Base-by-base conservation (phyloP, 1,284 basidiomycete species). In the Ganoderma meredithae region DNA sequence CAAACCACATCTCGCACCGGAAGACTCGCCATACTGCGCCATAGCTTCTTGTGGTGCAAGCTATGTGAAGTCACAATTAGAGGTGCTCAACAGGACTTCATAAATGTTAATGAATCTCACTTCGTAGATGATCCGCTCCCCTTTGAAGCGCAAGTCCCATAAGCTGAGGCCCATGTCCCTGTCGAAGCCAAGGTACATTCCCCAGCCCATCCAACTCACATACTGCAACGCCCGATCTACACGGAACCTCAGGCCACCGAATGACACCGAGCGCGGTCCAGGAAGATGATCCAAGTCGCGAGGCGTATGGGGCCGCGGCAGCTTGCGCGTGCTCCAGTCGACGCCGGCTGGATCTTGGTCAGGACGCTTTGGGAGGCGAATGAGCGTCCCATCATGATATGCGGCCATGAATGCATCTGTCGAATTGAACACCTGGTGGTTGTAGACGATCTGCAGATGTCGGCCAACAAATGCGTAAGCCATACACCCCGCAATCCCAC, bases 131-230 rank as follows among this genome's bases (percentile, higher is more conserved):
- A 93, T 84, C 15, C 88, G 78, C 72, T 90, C 87, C 27, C 83
- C 84, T 52, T 83, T 79, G 80, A 92, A 90, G 13, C 84, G 81
- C 66, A 92, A 83, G 75, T 92, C 87, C 87, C 88, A 92, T 13
- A 92, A 77, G 64, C 84, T 85, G 67, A 92, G 70, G 13, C 90
- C 88, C 87, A 90, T 90, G 73, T 90, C 90, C 44, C 89, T 78
- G 63, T 88, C 85, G 74, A 91, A 91, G 64, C 86, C 84, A 33
- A 90, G 79, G 72, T 87, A 91, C 77, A 90, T 73, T 0, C 84
- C 82, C 86, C 87, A 90, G 2, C 84, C 87, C 86, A 90, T 87
- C 89, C 89, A 92, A 62, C 82, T 86, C 41, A 92, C 78, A 69
- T 87, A 91, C 72, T 87, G 83, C 62, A 80, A 77, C 56, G 82